A percentile compares a stretch with the other conserved stretches of the same genome.
phyloP scores from a whole-genome alignment of 768 basidiomycete genomes.

The Dentipellis sp. region DNA sequence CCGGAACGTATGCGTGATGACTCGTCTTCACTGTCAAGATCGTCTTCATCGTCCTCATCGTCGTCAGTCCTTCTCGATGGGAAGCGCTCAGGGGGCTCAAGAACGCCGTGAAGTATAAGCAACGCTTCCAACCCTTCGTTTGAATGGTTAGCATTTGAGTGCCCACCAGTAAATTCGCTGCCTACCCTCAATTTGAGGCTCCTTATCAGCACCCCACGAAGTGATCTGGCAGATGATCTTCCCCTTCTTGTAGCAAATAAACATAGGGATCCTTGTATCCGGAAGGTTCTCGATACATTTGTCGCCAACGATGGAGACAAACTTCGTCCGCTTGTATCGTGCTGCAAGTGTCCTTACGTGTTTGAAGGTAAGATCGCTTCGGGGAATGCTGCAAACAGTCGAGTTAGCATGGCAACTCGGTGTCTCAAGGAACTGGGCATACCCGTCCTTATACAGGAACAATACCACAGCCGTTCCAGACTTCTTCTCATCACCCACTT shows the following conservation, averaged over 20 bases:
- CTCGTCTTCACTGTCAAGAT: slow-evolving; percentile 36
- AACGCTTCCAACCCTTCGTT: slow-evolving; percentile 60
- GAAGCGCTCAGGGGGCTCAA: slow-evolving; percentile 48
- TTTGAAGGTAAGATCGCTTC: slow-evolving; percentile 65
- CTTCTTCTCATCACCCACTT: slow-evolving; percentile 53
- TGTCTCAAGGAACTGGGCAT: slow-evolving; percentile 20
- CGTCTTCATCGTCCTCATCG: slow-evolving; percentile 36
- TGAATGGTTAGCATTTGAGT: too few species aligned
- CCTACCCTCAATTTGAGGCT: slow-evolving; percentile 71
- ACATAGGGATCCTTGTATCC: slow-evolving; percentile 82
- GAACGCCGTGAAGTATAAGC: slow-evolving; percentile 52
- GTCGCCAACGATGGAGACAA: slow-evolving; percentile 89
- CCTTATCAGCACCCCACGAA: slow-evolving; percentile 74
- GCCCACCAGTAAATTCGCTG: not conserved
- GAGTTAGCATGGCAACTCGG: not conserved
- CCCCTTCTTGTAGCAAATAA: slow-evolving; percentile 90
- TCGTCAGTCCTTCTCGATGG: slow-evolving; percentile 20
- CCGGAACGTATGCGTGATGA: slow-evolving; percentile 51
- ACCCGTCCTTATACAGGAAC: slow-evolving; percentile 94
- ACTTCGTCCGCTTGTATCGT: slow-evolving; percentile 88
- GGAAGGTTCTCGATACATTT: slow-evolving; percentile 97
- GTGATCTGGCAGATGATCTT: slow-evolving; percentile 80
- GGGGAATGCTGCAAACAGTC: slow-evolving; percentile 49
- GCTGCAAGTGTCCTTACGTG: slow-evolving; percentile 67
- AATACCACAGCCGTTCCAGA: slow-evolving; percentile 90